A percentile compares a stretch with the other conserved stretches of the same genome.
Conservation (phyloP, 768 basidiomycete species). For the Macrolepiota dolichaula region DNA sequence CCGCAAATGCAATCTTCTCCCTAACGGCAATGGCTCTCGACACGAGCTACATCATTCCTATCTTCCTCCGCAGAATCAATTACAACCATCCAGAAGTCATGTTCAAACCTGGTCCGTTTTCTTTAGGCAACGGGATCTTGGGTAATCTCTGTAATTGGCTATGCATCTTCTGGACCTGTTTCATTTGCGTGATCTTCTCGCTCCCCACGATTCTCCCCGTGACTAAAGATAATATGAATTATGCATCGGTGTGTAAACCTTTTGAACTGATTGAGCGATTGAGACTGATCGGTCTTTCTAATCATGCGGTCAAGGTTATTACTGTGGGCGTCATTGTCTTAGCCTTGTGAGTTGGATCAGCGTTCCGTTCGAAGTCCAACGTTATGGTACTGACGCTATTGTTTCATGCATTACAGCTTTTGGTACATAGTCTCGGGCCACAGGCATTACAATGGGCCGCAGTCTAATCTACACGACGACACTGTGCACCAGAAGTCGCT, state of each 20-base stretch:
- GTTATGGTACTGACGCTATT: neutral
- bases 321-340: constrained; percentile 50
- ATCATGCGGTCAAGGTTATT: constrained; percentile 33
- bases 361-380: neutral
- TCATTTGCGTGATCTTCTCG: constrained; percentile 69
- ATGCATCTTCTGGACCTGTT: constrained; percentile 70
- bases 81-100: constrained; percentile 75
- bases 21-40: constrained; percentile 79
- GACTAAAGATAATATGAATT: constrained; percentile 74
- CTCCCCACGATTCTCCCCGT: constrained; percentile 70
- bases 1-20: constrained; percentile 80
- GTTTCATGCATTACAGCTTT: constrained; percentile 22
- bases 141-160: constrained; percentile 58
- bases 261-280: neutral
- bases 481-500: constrained; percentile 8
- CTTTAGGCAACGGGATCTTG: constrained; percentile 67
- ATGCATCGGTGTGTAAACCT: constrained; percentile 55
- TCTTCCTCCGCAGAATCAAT: constrained; percentile 67
- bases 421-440: constrained; percentile 56
- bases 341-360: constrained; percentile 40
- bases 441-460: constrained; percentile 56
- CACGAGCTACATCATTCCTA: constrained; percentile 79
- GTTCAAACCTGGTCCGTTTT: constrained; percentile 86
- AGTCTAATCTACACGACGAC: constrained; percentile 42
- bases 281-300: neutral